Conservation (phyloP, 2,329 filamentous ascomycete species). For the Allantophomopsis cytisporea region DNA sequence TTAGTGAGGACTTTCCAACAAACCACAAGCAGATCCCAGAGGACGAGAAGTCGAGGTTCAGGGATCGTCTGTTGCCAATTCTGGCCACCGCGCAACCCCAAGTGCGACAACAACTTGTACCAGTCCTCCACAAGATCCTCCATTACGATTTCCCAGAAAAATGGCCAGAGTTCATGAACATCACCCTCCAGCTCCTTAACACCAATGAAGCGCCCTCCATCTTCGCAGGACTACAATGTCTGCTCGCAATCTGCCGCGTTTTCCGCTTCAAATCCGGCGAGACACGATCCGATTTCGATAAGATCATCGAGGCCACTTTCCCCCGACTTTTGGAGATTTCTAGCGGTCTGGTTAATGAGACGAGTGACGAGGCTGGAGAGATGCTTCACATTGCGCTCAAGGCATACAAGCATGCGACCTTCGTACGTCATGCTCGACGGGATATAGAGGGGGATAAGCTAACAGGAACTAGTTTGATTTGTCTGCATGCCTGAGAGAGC, state of each 20-base stretch:
- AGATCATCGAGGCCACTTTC: constrained; percentile 85
- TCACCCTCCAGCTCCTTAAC: constrained; percentile 78
- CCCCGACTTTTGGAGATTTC: constrained; percentile 78
- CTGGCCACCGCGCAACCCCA: constrained; percentile 68
- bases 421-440: constrained; percentile 42
- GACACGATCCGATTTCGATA: constrained; percentile 78
- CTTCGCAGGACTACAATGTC: constrained; percentile 84
- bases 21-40: constrained; percentile 62
- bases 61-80: constrained; percentile 78
- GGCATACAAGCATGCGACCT: constrained; percentile 96
- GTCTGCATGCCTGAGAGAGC: constrained; percentile 61
- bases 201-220: constrained; percentile 78
- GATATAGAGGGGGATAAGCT: constrained; percentile 13
- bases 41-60: constrained; percentile 76
- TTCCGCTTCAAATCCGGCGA: constrained; percentile 84
- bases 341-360: constrained; percentile 77
- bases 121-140: constrained; percentile 89
- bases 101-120: constrained; percentile 85
- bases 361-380: constrained; percentile 86
- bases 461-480: constrained; percentile 61
- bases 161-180: constrained; percentile 91
- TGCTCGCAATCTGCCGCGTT: constrained; percentile 87
- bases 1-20: constrained; percentile 54
- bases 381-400: constrained; percentile 94
- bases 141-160: constrained; percentile 88